phyloP scores from a whole-genome alignment of 2,329 filamentous ascomycete genomes.

The Penicillium sp. region DNA sequence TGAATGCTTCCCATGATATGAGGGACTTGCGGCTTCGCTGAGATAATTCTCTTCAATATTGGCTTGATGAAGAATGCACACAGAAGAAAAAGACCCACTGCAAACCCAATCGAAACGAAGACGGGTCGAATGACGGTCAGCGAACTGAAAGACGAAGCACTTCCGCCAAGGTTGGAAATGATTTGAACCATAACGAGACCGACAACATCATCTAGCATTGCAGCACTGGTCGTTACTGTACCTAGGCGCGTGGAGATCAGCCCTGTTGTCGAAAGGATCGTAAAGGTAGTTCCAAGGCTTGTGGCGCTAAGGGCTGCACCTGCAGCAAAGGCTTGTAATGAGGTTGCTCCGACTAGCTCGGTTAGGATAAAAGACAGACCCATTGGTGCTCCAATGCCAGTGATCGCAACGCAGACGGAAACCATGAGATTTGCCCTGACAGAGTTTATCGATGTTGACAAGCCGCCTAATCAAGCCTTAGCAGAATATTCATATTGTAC shows the following conservation, averaged over 20 bases:
- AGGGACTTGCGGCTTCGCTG: conserved; percentile 6
- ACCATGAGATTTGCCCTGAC: conserved; percentile 58
- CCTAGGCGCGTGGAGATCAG: conserved; percentile 53
- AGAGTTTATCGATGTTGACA: conserved; percentile 39
- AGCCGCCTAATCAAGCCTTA: conserved; percentile 18
- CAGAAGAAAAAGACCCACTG: conserved; percentile 23
- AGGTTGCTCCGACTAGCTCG: conserved; percentile 46
- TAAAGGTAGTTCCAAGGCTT: conserved; percentile 66
- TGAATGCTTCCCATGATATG: conserved; percentile 11
- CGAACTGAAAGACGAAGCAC: conserved; percentile 29
- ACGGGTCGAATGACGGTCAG: conserved; percentile 49
- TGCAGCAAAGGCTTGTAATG: conserved; percentile 63
- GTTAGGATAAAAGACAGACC: conserved; percentile 59
- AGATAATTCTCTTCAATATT: conserved; percentile 4
- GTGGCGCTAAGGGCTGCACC: conserved; percentile 71
- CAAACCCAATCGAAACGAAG: conserved; percentile 44
- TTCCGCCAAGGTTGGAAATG: conserved; percentile 59
- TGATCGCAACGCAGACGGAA: conserved; percentile 59
- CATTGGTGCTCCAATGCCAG: conserved; percentile 61
- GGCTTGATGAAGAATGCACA: conserved; percentile 24
- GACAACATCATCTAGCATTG: conserved; percentile 23
- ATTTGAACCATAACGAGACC: conserved; percentile 73
- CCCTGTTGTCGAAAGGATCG: conserved; percentile 57
- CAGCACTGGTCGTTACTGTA: conserved; percentile 52
- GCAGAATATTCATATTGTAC: background rate